Evolutionary conservation across 305 asterid species (phyloP).

Genomic region (Fraxinus paxiana): DNA sequence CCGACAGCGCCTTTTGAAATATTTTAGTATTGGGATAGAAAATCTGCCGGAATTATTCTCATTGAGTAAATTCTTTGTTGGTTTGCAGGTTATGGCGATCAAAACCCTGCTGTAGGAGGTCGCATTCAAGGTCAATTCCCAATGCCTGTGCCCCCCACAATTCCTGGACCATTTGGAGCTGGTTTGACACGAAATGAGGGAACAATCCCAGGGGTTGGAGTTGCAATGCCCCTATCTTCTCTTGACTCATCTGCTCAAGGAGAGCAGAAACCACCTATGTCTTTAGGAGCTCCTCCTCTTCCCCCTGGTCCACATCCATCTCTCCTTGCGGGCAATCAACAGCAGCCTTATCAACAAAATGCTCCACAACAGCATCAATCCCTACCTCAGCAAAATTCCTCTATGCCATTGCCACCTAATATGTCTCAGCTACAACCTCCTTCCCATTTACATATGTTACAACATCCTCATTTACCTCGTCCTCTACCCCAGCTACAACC

Average conservation of each 20-base stretch:
- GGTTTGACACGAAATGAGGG: slow-evolving; percentile 87
- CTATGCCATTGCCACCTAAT: slow-evolving; percentile 60
- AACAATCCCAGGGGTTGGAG: slow-evolving; percentile 96
- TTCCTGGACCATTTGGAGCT: slow-evolving; percentile 80
- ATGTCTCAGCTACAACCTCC: slow-evolving; percentile 71
- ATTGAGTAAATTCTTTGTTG: neutral
- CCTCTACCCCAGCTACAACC: slow-evolving; percentile 77
- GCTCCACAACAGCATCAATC: slow-evolving; percentile 64
- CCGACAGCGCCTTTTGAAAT: neutral
- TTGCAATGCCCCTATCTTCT: slow-evolving; percentile 86
- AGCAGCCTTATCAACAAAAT: slow-evolving; percentile 79
- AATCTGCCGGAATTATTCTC: neutral
- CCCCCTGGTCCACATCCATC: slow-evolving; percentile 99
- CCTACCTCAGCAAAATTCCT: slow-evolving; percentile 52
- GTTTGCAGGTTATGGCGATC: slow-evolving; percentile 66
- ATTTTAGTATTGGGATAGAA: neutral
- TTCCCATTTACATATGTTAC: slow-evolving; percentile 64
- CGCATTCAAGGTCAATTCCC: slow-evolving; percentile 61
- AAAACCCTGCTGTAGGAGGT: slow-evolving; percentile 48
- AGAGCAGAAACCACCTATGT: slow-evolving; percentile 66
- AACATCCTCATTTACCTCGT: slow-evolving; percentile 78
- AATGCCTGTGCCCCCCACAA: slow-evolving; percentile 60
- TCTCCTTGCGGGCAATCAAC: slow-evolving; percentile 67
- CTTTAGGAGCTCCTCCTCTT: slow-evolving; percentile 81
- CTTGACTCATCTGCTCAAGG: slow-evolving; percentile 74